Evolutionary conservation across 495 filamentous ascomycete genomes (phyloP), one percentile per base, ranked within the genome.

Genomic region (Chaetomium cochliodes): DNA sequence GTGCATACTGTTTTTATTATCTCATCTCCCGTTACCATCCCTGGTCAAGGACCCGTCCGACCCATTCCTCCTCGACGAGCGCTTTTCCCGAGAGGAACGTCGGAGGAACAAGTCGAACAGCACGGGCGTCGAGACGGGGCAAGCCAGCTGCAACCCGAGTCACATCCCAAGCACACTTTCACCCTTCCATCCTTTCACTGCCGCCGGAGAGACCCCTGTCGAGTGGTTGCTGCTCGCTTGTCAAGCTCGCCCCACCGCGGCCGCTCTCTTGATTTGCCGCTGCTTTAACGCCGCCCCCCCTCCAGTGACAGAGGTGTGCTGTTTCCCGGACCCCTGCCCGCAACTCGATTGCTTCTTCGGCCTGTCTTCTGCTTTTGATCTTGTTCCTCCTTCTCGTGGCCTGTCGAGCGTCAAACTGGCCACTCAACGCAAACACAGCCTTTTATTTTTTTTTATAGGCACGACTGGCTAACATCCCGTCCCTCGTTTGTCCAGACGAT

Each of bases 151-250:
- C 73, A 71, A 65, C 65, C 67, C 64, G 50, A 68, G 63, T 69
- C 64, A 72, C 73, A 72, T 70, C 71, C 68, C 69, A 71, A 50
- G 72, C 72, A 72, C 65, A 57, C 60, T 37, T 37, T 37, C 33
- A 37, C 33, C 33, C 33, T 55, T n/a, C 11, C 55, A 58, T 33
- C 22, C 55, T 46, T 6, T 65, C 71, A 71, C 70, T 69, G 70
- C 74, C 72, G 74, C 74, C 65, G 64, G 42, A 54, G 58, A 67
- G 39, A 7, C 71, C 69, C 71, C 71, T 74, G 74, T 70, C 73
- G 62, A 71, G 64, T 67, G 67, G 72, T 72, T 67, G 69, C 65
- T 71, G 67, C 66, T 74, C 72, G 69, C 72, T 72, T 73, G 72
- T 70, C 64, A 50, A 58, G 60, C 30, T 53, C 46, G 49, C 63